Conservation (phyloP, 176 grass and related monocot genomes). For the Ensete ventricosum region DNA sequence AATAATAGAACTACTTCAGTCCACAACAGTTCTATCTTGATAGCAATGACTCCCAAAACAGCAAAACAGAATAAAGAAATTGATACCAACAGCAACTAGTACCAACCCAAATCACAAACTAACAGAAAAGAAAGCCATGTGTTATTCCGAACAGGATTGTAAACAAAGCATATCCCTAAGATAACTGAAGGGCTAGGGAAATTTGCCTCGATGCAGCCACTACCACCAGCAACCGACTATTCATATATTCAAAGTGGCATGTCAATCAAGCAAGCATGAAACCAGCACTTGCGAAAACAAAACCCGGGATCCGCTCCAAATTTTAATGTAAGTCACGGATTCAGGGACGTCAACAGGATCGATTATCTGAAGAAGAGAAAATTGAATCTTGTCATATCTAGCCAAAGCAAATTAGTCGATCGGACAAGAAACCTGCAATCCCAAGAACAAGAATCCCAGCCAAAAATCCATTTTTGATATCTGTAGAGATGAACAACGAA, state of each 20-base stretch:
- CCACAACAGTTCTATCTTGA: not conserved
- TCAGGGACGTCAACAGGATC: too few species aligned
- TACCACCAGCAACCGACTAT: not conserved
- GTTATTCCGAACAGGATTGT: not conserved
- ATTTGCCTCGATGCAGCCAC: not conserved
- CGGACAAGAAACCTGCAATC: slow-evolving; percentile 15
- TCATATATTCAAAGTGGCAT: not conserved
- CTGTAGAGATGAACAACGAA: too few species aligned
- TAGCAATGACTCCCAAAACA: not conserved
- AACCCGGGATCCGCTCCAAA: too few species aligned
- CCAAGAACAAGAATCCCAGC: not conserved
- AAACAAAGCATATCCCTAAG: not conserved
- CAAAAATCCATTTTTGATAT: not conserved
- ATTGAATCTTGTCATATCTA: too few species aligned
- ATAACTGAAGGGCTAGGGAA: too few species aligned
- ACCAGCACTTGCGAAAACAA: not conserved
- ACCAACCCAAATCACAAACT: not conserved
- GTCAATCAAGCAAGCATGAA: not conserved
- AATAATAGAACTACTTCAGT: not conserved
- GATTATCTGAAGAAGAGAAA: too few species aligned
- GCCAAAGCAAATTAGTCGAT: not conserved
- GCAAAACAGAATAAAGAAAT: not conserved
- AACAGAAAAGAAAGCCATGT: not conserved
- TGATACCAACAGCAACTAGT: not conserved
- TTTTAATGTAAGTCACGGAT: too few species aligned